Evolutionary conservation across 352 stramenopile genomes (phyloP).

Genomic region (Pythium apleroticum): DNA sequence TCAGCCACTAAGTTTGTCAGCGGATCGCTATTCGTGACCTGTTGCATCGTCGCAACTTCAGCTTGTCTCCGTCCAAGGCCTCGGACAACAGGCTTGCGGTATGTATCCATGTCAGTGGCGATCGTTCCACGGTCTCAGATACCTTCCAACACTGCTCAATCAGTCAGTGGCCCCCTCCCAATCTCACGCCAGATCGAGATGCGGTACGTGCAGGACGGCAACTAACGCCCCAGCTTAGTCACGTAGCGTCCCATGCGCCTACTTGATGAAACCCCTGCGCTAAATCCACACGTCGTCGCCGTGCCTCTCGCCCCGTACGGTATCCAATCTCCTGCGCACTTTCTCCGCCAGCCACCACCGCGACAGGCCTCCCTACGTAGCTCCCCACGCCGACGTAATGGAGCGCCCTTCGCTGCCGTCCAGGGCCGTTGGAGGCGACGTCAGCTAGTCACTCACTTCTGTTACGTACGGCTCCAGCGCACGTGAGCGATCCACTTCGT

Average conservation of each 20-base stretch:
- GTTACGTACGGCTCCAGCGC: not conserved
- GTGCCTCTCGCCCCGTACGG: not conserved
- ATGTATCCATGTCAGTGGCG: not conserved
- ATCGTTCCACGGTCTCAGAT: not conserved
- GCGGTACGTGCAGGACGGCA: not conserved
- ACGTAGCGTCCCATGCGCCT: not conserved
- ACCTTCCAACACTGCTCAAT: not conserved
- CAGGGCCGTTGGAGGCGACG: not conserved
- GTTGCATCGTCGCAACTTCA: not conserved
- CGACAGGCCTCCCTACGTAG: not conserved
- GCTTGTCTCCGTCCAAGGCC: not conserved
- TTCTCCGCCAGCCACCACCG: not conserved
- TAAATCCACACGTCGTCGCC: not conserved
- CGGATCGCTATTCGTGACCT: not conserved
- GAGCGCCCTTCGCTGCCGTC: not conserved
- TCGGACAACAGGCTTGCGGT: not conserved
- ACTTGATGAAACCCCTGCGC: not conserved
- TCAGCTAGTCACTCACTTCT: conserved; percentile 1
- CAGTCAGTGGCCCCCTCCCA: not conserved
- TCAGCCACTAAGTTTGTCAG: not conserved
- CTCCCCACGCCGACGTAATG: no score
- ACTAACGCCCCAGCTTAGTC: not conserved
- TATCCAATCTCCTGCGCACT: not conserved
- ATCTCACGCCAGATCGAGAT: not conserved
- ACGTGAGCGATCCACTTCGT: not conserved